phyloP scores from a whole-genome alignment of 1,284 basidiomycete genomes.

The Puccinia polysora region DNA sequence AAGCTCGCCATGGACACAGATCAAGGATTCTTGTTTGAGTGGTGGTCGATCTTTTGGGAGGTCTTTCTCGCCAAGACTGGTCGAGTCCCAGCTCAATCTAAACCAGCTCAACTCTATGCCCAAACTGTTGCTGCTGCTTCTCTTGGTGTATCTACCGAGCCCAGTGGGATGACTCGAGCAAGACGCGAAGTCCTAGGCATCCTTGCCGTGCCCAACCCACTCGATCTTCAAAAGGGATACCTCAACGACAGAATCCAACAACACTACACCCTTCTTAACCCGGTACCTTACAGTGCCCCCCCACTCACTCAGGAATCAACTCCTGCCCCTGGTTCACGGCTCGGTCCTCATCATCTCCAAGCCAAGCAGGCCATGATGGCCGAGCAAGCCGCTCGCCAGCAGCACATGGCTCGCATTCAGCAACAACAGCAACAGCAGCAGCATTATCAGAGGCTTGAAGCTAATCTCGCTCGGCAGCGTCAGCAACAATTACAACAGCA shows the following conservation, averaged over 20 bases:
- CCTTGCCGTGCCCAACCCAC: slow-evolving; percentile 26
- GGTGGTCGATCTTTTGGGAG: slow-evolving; percentile 44
- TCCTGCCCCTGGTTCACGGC: neutral
- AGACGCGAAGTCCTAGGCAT: slow-evolving; percentile 37
- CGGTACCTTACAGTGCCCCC: slow-evolving; percentile 8
- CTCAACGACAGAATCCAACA: slow-evolving; percentile 23
- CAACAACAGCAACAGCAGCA: no score
- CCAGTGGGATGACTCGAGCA: slow-evolving; percentile 25
- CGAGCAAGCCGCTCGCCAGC: slow-evolving; percentile 1
- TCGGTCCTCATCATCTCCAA: slow-evolving; percentile 17
- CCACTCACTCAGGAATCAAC: slow-evolving; percentile 8
- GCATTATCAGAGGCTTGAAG: slow-evolving; percentile 15
- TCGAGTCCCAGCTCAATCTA: slow-evolving; percentile 13
- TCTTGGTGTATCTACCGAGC: slow-evolving; percentile 6
- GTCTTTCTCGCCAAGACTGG: slow-evolving; percentile 43
- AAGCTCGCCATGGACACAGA: slow-evolving; percentile 44
- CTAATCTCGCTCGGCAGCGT: slow-evolving; percentile 10
- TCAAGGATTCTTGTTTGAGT: slow-evolving; percentile 42
- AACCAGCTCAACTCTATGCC: slow-evolving; percentile 33
- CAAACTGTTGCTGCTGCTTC: slow-evolving; percentile 37
- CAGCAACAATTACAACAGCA: slow-evolving; percentile 31
- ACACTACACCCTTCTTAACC: slow-evolving; percentile 19
- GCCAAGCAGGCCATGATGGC: slow-evolving; percentile 4
- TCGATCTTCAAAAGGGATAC: slow-evolving; percentile 26
- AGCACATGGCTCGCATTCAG: neutral